These are phyloP conservation scores for Fusarium albosuccineum DNA, from an alignment of 2,329 filamentous ascomycete species.

Conservation along the genomic window DNA sequence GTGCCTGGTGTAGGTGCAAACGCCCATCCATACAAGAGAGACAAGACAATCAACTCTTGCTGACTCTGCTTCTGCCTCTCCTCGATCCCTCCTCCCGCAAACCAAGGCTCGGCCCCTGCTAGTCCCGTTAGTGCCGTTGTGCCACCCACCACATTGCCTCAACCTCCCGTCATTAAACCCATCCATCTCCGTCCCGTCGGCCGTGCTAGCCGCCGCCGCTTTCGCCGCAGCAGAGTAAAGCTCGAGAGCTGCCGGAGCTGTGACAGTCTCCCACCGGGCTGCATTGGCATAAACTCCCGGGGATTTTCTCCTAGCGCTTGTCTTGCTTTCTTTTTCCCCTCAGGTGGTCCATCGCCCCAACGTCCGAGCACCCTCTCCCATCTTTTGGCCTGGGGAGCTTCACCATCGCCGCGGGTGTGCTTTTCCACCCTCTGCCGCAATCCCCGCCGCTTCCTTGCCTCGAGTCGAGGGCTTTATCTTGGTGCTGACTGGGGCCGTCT, in stretches of 20 bases:
- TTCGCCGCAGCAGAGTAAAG: background rate
- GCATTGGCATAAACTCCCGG: slow-evolving; percentile 32
- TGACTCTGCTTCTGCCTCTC: background rate
- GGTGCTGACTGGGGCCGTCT: slow-evolving; percentile 19
- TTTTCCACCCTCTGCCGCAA: slow-evolving; percentile 19
- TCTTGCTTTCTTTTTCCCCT: slow-evolving; percentile 7
- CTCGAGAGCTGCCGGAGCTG: slow-evolving; percentile 17
- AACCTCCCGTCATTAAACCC: slow-evolving; percentile 28
- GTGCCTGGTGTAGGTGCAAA: slow-evolving; percentile 2
- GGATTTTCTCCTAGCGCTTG: slow-evolving; percentile 35
- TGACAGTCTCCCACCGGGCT: slow-evolving; percentile 18
- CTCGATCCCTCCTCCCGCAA: slow-evolving; percentile 7
- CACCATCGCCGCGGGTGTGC: slow-evolving; percentile 6
- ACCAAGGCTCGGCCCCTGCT: too few species aligned
- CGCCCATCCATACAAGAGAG: too few species aligned
- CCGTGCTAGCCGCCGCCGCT: slow-evolving; percentile 34
- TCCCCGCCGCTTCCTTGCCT: slow-evolving; percentile 13
- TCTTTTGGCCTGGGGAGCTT: background rate
- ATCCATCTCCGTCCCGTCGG: slow-evolving; percentile 21
- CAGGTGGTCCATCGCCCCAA: slow-evolving; percentile 1
- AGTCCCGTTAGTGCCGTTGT: slow-evolving; percentile 14
- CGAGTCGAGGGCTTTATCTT: slow-evolving; percentile 17
- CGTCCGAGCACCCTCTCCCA: slow-evolving; percentile 2
- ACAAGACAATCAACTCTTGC: too few species aligned
- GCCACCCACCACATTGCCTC: slow-evolving; percentile 28